A percentile compares a stretch with the other conserved stretches of the same genome.
These are phyloP conservation scores for Kodamaea alishanica DNA, from an alignment of 1,139 yeast species.

Conservation along the genomic window DNA sequence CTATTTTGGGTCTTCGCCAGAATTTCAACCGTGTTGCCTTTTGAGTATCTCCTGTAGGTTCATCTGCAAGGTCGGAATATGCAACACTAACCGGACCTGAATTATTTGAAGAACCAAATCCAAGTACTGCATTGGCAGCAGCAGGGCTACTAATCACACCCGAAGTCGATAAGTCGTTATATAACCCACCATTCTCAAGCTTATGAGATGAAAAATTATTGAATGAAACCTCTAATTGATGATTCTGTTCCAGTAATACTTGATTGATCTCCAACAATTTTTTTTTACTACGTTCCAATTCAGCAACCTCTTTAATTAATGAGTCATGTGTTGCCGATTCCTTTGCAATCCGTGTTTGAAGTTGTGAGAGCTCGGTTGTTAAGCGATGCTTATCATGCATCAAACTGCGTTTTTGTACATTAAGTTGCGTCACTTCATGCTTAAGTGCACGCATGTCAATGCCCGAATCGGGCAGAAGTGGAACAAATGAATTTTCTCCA, in stretches of 20 bases:
- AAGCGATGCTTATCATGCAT: background rate
- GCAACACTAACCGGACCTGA: slow-evolving; percentile 6
- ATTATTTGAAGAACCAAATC: too few relatives aligned
- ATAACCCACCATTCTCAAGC: background rate
- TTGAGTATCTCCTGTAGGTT: slow-evolving; percentile 38
- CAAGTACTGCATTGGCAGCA: too few relatives aligned
- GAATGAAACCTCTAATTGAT: slow-evolving; percentile 14
- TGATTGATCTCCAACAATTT: slow-evolving; percentile 24
- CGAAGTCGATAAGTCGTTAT: background rate
- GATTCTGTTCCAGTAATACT: slow-evolving; percentile 25
- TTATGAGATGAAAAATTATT: slow-evolving; percentile 2
- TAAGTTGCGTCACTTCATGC: background rate
- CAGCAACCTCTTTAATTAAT: slow-evolving; percentile 28
- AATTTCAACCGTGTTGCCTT: slow-evolving; percentile 48
- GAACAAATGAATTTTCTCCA: too few relatives aligned
- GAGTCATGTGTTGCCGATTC: slow-evolving; percentile 22
- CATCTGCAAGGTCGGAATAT: slow-evolving; percentile 17
- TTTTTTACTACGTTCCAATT: slow-evolving; percentile 25
- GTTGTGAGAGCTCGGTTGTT: too few relatives aligned
- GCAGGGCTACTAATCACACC: background rate
- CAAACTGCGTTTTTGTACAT: background rate
- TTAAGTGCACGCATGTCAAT: too few relatives aligned
- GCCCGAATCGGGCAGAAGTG: too few relatives aligned
- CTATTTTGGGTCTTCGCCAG: slow-evolving; percentile 51
- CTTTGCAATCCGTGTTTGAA: slow-evolving; percentile 8